Percentiles rank a stretch among this genome's conserved stretches.
Conservation (phyloP, 805 yeast genomes). For the Candida schatavii region DNA sequence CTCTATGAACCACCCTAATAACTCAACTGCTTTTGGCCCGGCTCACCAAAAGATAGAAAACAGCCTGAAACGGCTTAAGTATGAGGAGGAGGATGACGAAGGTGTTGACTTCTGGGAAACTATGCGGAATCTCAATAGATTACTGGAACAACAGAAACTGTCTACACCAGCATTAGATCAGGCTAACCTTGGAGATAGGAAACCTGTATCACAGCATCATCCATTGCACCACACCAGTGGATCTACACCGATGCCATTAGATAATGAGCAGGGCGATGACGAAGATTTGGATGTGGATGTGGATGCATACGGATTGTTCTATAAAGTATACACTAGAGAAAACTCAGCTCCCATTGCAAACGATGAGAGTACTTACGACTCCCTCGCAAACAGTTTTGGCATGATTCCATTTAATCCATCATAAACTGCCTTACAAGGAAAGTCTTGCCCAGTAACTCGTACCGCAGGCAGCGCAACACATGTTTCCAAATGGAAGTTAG, state of each 20-base stretch:
- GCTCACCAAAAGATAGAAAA: conserved; percentile 7
- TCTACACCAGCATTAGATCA: neutral
- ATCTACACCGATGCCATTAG: conserved; percentile 5
- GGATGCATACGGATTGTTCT: conserved; percentile 37
- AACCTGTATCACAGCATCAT: conserved; percentile 55
- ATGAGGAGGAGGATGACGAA: conserved; percentile 49
- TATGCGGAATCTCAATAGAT: conserved; percentile 49
- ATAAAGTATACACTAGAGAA: conserved; percentile 34
- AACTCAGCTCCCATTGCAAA: conserved; percentile 17
- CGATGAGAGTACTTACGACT: conserved; percentile 23
- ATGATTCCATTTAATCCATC: conserved; percentile 45
- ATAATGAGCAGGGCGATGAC: conserved; percentile 4
- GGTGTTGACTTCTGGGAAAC: conserved; percentile 73
- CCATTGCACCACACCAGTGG: conserved; percentile 39
- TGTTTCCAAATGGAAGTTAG: too few relatives aligned
- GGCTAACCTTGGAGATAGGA: conserved; percentile 9
- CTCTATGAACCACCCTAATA: conserved; percentile 1
- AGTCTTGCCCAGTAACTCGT: too few relatives aligned
- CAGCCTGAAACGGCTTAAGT: conserved; percentile 7
- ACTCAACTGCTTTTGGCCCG: neutral
- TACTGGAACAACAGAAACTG: neutral
- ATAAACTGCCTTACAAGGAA: too few relatives aligned
- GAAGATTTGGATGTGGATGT: conserved; percentile 37
- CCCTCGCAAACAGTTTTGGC: conserved; percentile 33
- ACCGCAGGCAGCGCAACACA: too few relatives aligned